phyloP scores from a whole-genome alignment of 164 flowering plant species.

The Umbellularia californica region DNA sequence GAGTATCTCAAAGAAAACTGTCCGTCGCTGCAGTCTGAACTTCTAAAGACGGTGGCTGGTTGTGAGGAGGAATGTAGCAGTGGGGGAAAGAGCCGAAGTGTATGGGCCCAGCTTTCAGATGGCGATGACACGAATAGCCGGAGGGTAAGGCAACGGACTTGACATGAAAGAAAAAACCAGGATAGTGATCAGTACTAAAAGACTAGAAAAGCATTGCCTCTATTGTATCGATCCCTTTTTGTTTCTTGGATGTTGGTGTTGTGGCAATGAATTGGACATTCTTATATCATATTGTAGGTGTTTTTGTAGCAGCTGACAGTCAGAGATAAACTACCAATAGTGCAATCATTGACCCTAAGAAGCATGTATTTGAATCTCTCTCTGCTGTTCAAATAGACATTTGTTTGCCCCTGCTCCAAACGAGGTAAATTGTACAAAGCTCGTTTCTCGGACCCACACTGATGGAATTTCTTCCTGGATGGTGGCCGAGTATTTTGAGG shows the following conservation, averaged over 20 bases:
- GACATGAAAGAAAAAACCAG: slow-evolving; percentile 16
- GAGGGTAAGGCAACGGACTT: slow-evolving; percentile 66
- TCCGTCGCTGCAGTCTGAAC: slow-evolving; percentile 67
- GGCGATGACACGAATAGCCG: slow-evolving; percentile 66
- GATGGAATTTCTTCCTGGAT: background rate
- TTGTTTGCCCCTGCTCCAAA: background rate
- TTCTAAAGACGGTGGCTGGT: slow-evolving; percentile 74
- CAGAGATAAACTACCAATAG: slow-evolving; percentile 9
- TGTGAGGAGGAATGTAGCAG: slow-evolving; percentile 72
- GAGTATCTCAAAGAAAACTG: slow-evolving; percentile 59
- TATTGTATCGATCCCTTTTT: slow-evolving; percentile 11
- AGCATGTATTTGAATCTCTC: slow-evolving; percentile 5
- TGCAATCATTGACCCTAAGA: slow-evolving; percentile 6
- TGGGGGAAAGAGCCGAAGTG: slow-evolving; percentile 64
- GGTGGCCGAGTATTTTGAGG: background rate
- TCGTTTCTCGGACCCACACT: background rate
- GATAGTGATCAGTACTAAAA: slow-evolving; percentile 14
- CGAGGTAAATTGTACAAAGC: slow-evolving; percentile 6
- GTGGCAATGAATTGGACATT: slow-evolving; percentile 20
- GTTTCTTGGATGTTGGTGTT: slow-evolving; percentile 18
- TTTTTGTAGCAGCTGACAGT: slow-evolving; percentile 15
- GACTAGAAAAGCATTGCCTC: slow-evolving; percentile 11
- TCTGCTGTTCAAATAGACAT: background rate
- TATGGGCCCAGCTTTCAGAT: slow-evolving; percentile 65
- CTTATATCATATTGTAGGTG: slow-evolving; percentile 11